Evolutionary conservation across 306 rosid species (phyloP).

Genomic region (Arachis hypogaea): DNA sequence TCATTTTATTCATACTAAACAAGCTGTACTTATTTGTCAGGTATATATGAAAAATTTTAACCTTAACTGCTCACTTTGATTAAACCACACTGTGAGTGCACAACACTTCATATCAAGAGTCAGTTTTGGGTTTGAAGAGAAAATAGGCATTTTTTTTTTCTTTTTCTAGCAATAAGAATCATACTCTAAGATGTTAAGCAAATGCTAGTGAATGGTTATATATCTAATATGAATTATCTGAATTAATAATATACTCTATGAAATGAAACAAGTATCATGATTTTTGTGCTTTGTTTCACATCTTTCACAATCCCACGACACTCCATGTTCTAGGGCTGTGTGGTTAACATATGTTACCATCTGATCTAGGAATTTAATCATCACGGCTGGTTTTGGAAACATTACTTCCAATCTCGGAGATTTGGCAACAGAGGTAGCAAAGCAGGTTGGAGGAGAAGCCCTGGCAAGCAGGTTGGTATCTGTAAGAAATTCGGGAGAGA

Average conservation of each 20-base stretch:
- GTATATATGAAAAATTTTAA: background rate
- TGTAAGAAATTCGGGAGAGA: background rate
- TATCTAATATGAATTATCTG: background rate
- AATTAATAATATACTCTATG: background rate
- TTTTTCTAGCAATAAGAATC: too few species aligned
- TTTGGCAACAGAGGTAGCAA: background rate
- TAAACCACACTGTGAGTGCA: too few species aligned
- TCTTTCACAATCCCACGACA: background rate
- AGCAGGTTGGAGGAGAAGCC: slow-evolving; percentile 2
- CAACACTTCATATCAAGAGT: too few species aligned
- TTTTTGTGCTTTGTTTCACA: background rate
- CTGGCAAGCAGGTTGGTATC: background rate
- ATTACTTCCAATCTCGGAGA: background rate
- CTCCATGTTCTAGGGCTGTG: background rate
- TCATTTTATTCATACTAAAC: background rate
- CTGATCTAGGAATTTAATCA: background rate
- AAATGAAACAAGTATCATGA: background rate
- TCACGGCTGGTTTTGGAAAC: background rate
- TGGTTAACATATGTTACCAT: background rate
- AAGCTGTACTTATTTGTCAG: background rate
- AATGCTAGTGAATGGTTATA: too few species aligned
- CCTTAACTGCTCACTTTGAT: too few species aligned
- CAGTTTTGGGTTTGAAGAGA: too few species aligned
- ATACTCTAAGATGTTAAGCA: too few species aligned
- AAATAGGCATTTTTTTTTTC: too few species aligned